Conservation (phyloP, 352 stramenopile species). For the Globisporangium mamillatum region DNA sequence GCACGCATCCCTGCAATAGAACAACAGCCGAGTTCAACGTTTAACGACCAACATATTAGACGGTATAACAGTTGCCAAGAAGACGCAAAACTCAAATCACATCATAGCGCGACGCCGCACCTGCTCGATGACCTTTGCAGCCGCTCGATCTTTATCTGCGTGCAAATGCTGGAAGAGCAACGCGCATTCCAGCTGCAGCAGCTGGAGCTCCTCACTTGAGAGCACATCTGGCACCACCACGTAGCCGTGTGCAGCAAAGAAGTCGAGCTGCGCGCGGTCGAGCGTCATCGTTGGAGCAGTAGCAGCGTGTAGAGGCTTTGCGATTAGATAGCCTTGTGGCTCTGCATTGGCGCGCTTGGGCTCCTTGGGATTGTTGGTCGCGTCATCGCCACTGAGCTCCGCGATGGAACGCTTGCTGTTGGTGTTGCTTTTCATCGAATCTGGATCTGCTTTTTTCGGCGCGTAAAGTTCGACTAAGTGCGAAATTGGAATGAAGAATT, state of each 20-base stretch:
- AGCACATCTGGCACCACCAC: slow-evolving; percentile 33
- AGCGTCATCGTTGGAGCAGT: neutral
- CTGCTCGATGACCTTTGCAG: slow-evolving; percentile 25
- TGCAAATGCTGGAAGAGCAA: slow-evolving; percentile 21
- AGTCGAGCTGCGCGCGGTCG: neutral
- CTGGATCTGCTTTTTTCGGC: neutral
- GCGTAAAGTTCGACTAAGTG: neutral
- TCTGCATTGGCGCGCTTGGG: neutral
- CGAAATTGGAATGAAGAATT: neutral
- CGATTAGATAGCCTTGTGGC: neutral
- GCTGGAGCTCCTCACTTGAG: slow-evolving; percentile 30
- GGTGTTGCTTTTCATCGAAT: neutral
- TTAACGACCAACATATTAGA: neutral
- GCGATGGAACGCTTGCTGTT: neutral
- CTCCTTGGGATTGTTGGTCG: neutral
- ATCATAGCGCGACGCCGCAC: slow-evolving; percentile 1
- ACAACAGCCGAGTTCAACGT: neutral
- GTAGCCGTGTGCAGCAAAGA: slow-evolving; percentile 22
- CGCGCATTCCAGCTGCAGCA: slow-evolving; percentile 39
- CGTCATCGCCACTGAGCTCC: neutral
- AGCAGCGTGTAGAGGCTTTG: too few species aligned
- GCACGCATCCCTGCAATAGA: slow-evolving; percentile 39
- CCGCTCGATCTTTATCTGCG: slow-evolving; percentile 9
- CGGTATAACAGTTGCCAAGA: neutral
- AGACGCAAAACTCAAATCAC: neutral